Base-by-base conservation (phyloP, 2,329 filamentous ascomycete genomes). In the Trichophyton mentagrophytes region DNA sequence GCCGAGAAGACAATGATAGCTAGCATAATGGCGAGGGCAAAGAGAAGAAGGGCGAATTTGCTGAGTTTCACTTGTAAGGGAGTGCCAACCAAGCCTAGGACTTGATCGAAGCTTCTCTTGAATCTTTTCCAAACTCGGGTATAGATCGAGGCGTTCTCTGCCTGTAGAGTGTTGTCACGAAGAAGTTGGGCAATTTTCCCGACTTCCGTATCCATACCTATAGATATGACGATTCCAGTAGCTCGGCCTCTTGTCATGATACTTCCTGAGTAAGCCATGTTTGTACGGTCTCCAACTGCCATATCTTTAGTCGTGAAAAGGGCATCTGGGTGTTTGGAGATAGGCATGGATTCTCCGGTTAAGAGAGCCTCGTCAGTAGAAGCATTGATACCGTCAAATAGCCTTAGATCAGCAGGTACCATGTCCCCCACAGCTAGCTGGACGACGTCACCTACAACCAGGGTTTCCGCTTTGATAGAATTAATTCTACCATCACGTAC, bases 31-130 rank as follows among this genome's bases (percentile, higher is more conserved):
- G 84, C 84, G 47, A 84, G 76, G 51, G 76, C 76, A 67, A 86
- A 85, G 9, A 86, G 78, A 3, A 85, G 70, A 22, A 85, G 76
- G 47, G 84, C 84, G 60, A 86, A 79, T 69, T 80, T 80, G 65
- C 82, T 83, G n/a, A 86, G 75, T 68, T 83, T 85, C 66, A 80
- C 79, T 69, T 86, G 83, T 8, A 87, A 77, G 25, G 84, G 84
- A 22, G 84, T 86, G 56, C 85, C 84, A 17, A 84, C 78, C 63
- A 30, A 78, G 80, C 59, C 75, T 66, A 59, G 69, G 51, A 63
- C 68, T 67, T 61, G 72, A 68, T 65, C 72, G 65, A 22, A 67
- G 63, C 61, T 79, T 75, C 53, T 76, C 72, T 63, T 76, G 69
- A 60, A 79, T 69, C 64, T 78, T 67, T 59, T 60, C 73, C 76